A percentile compares a stretch with the other conserved stretches of the same genome.
Conservation (phyloP, 2,329 filamentous ascomycete genomes). For the Trichoderma aggressivum region DNA sequence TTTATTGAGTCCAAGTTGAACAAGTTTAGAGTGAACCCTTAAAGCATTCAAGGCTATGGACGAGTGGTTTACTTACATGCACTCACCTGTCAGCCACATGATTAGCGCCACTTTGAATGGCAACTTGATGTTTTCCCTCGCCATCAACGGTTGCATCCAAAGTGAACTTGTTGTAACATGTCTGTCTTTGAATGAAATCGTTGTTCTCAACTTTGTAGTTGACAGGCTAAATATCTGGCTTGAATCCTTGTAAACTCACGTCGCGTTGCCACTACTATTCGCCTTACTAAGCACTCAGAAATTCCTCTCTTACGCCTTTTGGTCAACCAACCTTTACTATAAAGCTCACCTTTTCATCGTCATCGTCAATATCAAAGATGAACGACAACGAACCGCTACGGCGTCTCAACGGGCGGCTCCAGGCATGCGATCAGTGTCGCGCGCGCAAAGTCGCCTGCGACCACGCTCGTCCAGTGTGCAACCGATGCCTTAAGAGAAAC, state of each 20-base stretch:
- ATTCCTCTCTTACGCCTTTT: background rate
- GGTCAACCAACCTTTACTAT: background rate
- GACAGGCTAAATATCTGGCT: background rate
- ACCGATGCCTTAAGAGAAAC: conserved; percentile 36
- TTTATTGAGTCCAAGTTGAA: background rate
- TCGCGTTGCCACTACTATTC: background rate
- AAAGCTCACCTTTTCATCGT: background rate
- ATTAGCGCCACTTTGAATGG: background rate
- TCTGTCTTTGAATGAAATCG: background rate
- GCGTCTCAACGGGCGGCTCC: conserved; percentile 27
- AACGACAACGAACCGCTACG: conserved; percentile 20
- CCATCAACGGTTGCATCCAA: background rate
- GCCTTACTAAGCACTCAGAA: background rate
- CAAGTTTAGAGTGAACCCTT: background rate
- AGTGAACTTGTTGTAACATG: background rate
- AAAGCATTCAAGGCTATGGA: background rate
- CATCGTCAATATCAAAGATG: background rate
- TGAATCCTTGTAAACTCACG: background rate
- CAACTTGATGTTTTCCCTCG: background rate
- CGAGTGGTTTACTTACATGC: background rate
- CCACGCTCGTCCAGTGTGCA: conserved; percentile 36
- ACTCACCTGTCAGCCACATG: background rate
- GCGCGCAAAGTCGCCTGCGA: conserved; percentile 41
- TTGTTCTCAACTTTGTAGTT: background rate
- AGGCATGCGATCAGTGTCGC: conserved; percentile 34